Evolutionary conservation across 169 alveolate species (phyloP).

Genomic region (Prorocentrum cordatum): DNA sequence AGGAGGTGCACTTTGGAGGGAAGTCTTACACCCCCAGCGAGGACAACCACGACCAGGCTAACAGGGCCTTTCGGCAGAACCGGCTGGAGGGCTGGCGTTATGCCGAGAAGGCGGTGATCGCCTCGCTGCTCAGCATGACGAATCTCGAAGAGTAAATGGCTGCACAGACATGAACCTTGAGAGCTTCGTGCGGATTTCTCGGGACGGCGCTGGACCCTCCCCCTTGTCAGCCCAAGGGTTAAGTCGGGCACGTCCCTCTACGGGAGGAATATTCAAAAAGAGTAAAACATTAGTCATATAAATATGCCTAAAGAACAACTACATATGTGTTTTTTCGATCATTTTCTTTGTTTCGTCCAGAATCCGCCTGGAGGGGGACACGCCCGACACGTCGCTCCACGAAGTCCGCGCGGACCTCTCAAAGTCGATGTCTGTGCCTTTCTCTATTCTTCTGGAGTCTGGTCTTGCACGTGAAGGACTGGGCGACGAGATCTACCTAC

Average conservation of each 20-base stretch:
- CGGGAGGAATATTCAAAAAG: neutral
- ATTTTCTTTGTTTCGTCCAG: too few relatives aligned
- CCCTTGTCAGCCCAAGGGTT: neutral
- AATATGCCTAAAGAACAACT: neutral
- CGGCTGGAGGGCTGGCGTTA: conserved; percentile 21
- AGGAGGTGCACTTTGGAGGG: conserved; percentile 5
- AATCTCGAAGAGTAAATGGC: neutral
- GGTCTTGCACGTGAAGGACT: too few relatives aligned
- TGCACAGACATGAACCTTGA: neutral
- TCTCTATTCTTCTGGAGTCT: too few relatives aligned
- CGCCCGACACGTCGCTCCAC: too few relatives aligned
- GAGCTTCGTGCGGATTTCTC: neutral
- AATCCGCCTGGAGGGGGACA: too few relatives aligned
- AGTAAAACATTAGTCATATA: neutral
- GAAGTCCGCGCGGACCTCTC: too few relatives aligned
- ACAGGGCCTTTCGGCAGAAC: neutral
- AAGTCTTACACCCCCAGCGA: neutral
- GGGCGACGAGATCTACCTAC: too few relatives aligned
- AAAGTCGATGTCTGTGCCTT: too few relatives aligned
- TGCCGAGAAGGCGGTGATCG: conserved; percentile 10
- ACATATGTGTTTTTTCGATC: neutral
- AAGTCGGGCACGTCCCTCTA: neutral
- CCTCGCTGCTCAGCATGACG: conserved; percentile 51
- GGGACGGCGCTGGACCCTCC: neutral
- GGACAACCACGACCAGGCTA: neutral